A percentile compares a stretch with the other conserved stretches of the same genome.
phyloP scores from a whole-genome alignment of 2,329 filamentous ascomycete genomes.

The Fusarium tanahbumbuense region DNA sequence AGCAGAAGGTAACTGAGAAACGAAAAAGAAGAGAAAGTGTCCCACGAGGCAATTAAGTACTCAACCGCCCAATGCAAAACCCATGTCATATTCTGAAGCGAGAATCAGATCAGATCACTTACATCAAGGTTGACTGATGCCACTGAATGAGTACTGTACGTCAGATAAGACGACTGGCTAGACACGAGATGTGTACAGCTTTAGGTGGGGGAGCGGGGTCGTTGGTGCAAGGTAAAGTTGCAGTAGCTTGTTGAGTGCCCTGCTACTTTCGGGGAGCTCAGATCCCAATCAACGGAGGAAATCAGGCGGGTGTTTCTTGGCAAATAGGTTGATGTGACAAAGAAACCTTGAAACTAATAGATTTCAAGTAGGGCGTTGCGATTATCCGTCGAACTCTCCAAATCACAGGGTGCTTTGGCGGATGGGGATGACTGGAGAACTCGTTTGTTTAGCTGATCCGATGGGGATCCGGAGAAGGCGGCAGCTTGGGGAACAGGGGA shows the following conservation, averaged over 20 bases:
- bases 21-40: slow-evolving; percentile 21
- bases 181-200: slow-evolving; percentile 41
- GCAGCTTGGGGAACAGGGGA: slow-evolving; percentile 28
- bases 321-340: neutral
- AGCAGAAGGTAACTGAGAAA: slow-evolving; percentile 6
- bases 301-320: neutral
- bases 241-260: slow-evolving; percentile 39
- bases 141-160: slow-evolving; percentile 39
- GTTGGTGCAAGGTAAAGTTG: slow-evolving; percentile 40
- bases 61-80: slow-evolving; percentile 20
- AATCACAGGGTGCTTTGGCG: neutral
- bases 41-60: slow-evolving; percentile 37
- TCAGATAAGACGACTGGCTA: slow-evolving; percentile 46
- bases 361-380: neutral
- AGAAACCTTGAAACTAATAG: neutral
- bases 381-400: neutral
- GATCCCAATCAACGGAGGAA: slow-evolving; percentile 24
- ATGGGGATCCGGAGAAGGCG: slow-evolving; percentile 31
- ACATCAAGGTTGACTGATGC: slow-evolving; percentile 43
- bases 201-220: slow-evolving; percentile 46
- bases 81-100: slow-evolving; percentile 33
- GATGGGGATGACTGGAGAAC: slow-evolving; percentile 9
- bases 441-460: slow-evolving; percentile 28
- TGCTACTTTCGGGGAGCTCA: slow-evolving; percentile 27
- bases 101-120: slow-evolving; percentile 47